Evolutionary conservation across 805 yeast genomes (phyloP).

Genomic region (Metschnikowia gelsemii): DNA sequence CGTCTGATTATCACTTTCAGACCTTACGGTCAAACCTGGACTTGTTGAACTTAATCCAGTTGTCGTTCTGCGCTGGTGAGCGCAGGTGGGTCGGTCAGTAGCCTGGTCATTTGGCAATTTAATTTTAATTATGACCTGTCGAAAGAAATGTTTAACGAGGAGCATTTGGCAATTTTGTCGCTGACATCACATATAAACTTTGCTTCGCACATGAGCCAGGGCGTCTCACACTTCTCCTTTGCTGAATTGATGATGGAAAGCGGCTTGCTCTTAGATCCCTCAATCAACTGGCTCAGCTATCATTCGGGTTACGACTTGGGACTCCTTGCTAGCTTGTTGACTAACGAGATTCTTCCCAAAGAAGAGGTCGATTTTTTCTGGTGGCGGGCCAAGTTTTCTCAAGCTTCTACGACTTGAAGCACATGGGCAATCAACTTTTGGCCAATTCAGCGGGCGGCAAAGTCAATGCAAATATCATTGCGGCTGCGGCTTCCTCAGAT

Average conservation of each 20-base stretch:
- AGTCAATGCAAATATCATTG: conserved; percentile 13
- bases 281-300: conserved; percentile 84
- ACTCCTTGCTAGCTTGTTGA: conserved; percentile 72
- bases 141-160: conserved; percentile 82
- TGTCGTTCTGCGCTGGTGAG: conserved; percentile 45
- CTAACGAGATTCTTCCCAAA: conserved; percentile 74
- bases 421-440: conserved; percentile 39
- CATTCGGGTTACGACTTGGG: conserved; percentile 96
- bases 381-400: conserved; percentile 76
- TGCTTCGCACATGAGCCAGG: conserved; percentile 66
- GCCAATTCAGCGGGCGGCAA: conserved; percentile 17
- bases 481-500: not conserved
- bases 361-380: conserved; percentile 75
- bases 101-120: conserved; percentile 90
- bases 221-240: conserved; percentile 77
- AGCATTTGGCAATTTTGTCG: conserved; percentile 73
- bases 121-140: conserved; percentile 80
- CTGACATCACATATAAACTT: conserved; percentile 82
- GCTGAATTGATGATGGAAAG: conserved; percentile 83
- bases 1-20: conserved; percentile 93
- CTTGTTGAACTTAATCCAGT: conserved; percentile 78
- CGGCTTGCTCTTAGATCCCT: conserved; percentile 72
- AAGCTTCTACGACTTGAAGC: conserved; percentile 77
- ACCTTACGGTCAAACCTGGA: conserved; percentile 91
- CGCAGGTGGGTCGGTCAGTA: conserved; percentile 48